phyloP scores from a whole-genome alignment of 306 rosid genomes.

The Medicago ruthenica region DNA sequence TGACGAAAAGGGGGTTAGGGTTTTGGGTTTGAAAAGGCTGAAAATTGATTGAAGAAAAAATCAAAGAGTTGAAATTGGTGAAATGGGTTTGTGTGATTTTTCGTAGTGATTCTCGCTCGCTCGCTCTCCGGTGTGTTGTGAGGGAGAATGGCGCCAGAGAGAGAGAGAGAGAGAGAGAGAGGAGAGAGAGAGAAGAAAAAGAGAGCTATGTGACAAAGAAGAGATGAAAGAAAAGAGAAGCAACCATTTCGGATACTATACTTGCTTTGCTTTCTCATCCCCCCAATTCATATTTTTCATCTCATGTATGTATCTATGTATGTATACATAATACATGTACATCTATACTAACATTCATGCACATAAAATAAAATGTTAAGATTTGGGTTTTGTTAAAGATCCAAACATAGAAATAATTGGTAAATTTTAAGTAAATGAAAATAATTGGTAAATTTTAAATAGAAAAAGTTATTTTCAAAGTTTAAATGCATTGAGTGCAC shows the following conservation, averaged over 20 bases:
- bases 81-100: not conserved
- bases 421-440: too few species aligned
- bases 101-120: conserved; percentile 9
- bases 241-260: conserved; percentile 44
- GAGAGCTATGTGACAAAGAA: conserved; percentile 19
- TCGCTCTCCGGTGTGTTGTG: conserved; percentile 38
- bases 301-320: not conserved
- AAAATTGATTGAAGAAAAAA: not conserved
- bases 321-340: not conserved
- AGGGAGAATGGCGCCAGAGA: conserved; percentile 36
- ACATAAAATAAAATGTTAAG: too few species aligned
- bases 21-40: conserved; percentile 34
- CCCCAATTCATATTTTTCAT: conserved; percentile 14
- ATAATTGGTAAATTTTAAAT: too few species aligned
- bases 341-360: too few species aligned
- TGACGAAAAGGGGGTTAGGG: conserved; percentile 30
- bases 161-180: conserved; percentile 11
- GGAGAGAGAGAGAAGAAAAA: not conserved
- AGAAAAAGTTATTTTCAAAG: too few species aligned
- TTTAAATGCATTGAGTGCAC: too few species aligned
- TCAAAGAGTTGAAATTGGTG: not conserved
- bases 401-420: too few species aligned
- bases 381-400: too few species aligned
- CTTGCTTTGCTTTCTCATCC: conserved; percentile 45
- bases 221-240: conserved; percentile 28